phyloP scores from a whole-genome alignment of 345 rosid genomes.

The Clausena lansium region DNA sequence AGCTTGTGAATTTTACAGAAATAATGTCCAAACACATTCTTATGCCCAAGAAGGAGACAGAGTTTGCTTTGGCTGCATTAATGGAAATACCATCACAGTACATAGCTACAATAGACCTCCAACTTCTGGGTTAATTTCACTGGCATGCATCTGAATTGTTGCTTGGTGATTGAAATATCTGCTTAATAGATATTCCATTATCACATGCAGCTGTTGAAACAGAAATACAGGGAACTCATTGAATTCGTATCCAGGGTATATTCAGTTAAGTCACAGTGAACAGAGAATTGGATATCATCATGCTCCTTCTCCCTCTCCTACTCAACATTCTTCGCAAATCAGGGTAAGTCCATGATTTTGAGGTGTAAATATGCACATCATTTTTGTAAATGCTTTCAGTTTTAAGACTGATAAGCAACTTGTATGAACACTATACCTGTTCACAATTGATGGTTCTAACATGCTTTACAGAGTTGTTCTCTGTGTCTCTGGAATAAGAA shows the following conservation, averaged over 20 bases:
- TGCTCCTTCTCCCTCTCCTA: neutral
- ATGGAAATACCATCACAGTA: constrained; percentile 59
- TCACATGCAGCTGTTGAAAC: constrained; percentile 26
- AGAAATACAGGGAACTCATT: constrained; percentile 23
- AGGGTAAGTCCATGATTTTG: neutral
- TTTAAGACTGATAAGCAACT: neutral
- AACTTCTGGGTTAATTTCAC: constrained; percentile 38
- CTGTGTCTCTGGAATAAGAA: constrained; percentile 30
- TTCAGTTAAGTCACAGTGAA: constrained; percentile 5
- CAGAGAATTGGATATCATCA: constrained; percentile 1
- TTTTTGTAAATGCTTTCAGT: neutral
- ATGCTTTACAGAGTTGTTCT: constrained; percentile 27
- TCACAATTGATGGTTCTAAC: neutral
- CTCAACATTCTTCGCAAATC: constrained; percentile 10
- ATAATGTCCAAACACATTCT: constrained; percentile 37
- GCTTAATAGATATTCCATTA: neutral
- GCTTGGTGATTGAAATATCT: neutral
- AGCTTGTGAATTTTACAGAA: constrained; percentile 55
- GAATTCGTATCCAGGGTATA: neutral
- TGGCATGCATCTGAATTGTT: neutral
- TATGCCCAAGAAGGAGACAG: constrained; percentile 39
- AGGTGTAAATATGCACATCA: neutral
- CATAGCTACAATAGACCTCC: constrained; percentile 51
- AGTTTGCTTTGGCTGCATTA: constrained; percentile 50
- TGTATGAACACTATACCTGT: neutral